These are phyloP conservation scores for Starmera pachycereana DNA, from an alignment of 805 yeast species.

Conservation along the genomic window DNA sequence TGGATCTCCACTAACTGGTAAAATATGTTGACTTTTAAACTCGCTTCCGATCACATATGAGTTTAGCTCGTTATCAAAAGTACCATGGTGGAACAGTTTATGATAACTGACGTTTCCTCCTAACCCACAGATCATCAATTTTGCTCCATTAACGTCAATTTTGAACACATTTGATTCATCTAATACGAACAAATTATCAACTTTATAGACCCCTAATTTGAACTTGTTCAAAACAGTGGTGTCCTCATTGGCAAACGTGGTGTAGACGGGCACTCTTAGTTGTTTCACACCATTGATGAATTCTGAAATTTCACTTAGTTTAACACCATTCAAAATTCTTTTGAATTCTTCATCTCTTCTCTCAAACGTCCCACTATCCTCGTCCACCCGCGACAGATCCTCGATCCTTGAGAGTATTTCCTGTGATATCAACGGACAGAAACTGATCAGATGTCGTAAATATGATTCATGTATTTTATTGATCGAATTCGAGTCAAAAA, in stretches of 20 bases:
- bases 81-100: conserved; percentile 58
- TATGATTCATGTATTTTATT: conserved; percentile 44
- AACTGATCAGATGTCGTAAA: conserved; percentile 56
- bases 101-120: conserved; percentile 66
- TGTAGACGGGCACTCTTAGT: conserved; percentile 56
- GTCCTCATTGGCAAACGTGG: conserved; percentile 76
- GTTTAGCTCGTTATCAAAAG: conserved; percentile 17
- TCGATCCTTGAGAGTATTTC: conserved; percentile 40
- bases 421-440: conserved; percentile 46
- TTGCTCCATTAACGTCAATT: conserved; percentile 28
- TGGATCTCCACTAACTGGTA: conserved; percentile 49
- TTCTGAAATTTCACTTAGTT: conserved; percentile 41
- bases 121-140: conserved; percentile 51
- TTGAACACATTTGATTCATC: conserved; percentile 45
- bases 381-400: conserved; percentile 26
- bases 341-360: conserved; percentile 20
- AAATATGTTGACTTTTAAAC: conserved; percentile 16
- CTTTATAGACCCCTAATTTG: conserved; percentile 37
- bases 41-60: too few relatives aligned
- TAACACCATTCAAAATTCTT: conserved; percentile 24
- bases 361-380: conserved; percentile 27
- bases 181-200: conserved; percentile 49
- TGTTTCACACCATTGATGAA: conserved; percentile 32
- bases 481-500: conserved; percentile 51
- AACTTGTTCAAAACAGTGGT: conserved; percentile 55